Percentiles rank a stretch among this genome's conserved stretches.
These are phyloP conservation scores for Eucalyptus marginata DNA, from an alignment of 345 rosid genomes.

Conservation along the genomic window DNA sequence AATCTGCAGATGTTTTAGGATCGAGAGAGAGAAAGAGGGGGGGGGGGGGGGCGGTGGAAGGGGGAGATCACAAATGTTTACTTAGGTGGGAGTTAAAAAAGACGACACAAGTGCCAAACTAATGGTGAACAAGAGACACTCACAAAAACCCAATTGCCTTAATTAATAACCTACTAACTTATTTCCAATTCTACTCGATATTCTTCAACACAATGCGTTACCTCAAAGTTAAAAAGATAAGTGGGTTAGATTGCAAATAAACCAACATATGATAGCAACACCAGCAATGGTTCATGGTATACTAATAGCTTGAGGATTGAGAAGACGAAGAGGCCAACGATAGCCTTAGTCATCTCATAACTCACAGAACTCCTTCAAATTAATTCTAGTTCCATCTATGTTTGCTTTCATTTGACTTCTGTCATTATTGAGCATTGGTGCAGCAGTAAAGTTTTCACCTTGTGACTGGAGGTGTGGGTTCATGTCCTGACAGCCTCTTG, in stretches of 20 bases:
- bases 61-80: not conserved
- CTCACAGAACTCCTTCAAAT: not conserved
- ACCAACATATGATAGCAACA: not conserved
- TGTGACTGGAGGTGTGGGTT: not conserved
- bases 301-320: not conserved
- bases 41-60: accelerated
- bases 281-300: not conserved
- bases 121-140: not conserved
- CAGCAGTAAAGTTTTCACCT: not conserved
- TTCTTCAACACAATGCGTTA: not conserved
- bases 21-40: not conserved
- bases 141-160: not conserved
- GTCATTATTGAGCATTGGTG: not conserved
- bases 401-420: not conserved
- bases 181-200: not conserved
- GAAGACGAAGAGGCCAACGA: not conserved
- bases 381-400: not conserved
- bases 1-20: not conserved
- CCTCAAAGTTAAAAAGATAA: not conserved
- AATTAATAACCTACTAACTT: not conserved
- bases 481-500: not conserved
- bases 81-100: not conserved
- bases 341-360: not conserved
- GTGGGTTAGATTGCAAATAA: not conserved
- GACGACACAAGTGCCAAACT: not conserved